phyloP scores from a whole-genome alignment of 306 rosid genomes.

The Herpetospermum pedunculosum region DNA sequence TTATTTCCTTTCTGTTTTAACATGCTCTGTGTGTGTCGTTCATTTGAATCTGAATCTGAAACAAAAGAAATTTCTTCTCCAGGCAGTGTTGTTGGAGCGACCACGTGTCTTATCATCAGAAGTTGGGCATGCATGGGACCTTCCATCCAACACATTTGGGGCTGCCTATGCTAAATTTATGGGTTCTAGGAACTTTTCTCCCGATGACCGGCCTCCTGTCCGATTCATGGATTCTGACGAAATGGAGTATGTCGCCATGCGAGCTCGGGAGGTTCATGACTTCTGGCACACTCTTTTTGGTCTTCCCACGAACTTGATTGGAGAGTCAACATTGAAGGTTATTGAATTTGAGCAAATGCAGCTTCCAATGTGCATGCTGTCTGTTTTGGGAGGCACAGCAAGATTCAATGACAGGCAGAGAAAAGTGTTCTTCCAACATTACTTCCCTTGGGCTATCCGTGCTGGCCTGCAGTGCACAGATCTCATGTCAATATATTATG shows the following conservation, averaged over 20 bases:
- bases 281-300: conserved; percentile 86
- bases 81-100: conserved; percentile 58
- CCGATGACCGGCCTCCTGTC: conserved; percentile 89
- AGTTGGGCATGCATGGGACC: conserved; percentile 81
- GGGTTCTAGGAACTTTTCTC: conserved; percentile 94
- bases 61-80: neutral
- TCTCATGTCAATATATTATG: conserved; percentile 80
- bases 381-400: conserved; percentile 61
- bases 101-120: conserved; percentile 63
- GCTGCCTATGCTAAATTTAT: conserved; percentile 88
- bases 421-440: conserved; percentile 63
- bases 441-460: conserved; percentile 77
- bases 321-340: conserved; percentile 80
- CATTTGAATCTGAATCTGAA: neutral
- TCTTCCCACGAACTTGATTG: conserved; percentile 85
- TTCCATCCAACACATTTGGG: conserved; percentile 71
- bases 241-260: conserved; percentile 69
- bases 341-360: conserved; percentile 84
- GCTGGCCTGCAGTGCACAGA: conserved; percentile 77
- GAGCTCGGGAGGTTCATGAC: conserved; percentile 93
- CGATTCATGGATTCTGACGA: conserved; percentile 83
- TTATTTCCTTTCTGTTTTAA: neutral
- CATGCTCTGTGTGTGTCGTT: neutral
- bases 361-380: conserved; percentile 71
- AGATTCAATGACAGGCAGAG: conserved; percentile 74